Base-by-base conservation (phyloP, 176 grass and related monocot species). In the Eleusine indica region DNA sequence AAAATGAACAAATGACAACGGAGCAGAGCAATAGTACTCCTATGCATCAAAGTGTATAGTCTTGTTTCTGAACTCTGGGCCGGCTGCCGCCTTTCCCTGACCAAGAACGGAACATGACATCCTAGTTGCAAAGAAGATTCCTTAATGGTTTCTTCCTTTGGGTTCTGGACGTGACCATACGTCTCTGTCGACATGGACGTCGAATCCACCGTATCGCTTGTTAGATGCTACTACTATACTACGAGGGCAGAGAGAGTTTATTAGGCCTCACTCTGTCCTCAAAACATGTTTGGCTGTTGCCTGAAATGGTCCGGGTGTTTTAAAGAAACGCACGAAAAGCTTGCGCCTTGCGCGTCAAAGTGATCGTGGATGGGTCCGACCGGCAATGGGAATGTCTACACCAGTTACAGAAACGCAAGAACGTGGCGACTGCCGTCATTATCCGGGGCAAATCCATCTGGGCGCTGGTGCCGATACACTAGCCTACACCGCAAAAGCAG, bases 121-220 rank as follows among this genome's bases (percentile, higher is more conserved):
- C 58, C 21, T 2, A 62, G 75, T 42, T 61, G 60, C 81, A 21
- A 61, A 84, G 70, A 49, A 32, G 69, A 84, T 88, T 74, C 28
- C 18, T 80, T 15, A 80, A 74, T 32, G 60, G 47, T 61, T 84
- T 65, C 69, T 80, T 19, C 6, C 41, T 65, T 74, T 42, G 61
- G 18, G 65, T 29, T 17, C n/a, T n/a, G 25, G 25, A 22, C 21
- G 57, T 22, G 21, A 46, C 12, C 30, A 18, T 43, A 52, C 32
- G 64, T 76, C 78, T 48, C 16, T 56, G 64, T 84, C 30, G 61
- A 80, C 75, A 41, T 9, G 10, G 40, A 88, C 76, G 60, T 21
- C 41, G 4, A 57, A 80, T 41, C 76, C 41, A 69, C 68, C 57
- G 35, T 54, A 35, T 71, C 22, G 3, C 3, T 53, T 1, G 64